Percentiles rank a stretch among this genome's conserved stretches.
These are phyloP conservation scores for Lasiodiplodia hormozganensis DNA, from an alignment of 2,329 filamentous ascomycete genomes.

Conservation along the genomic window DNA sequence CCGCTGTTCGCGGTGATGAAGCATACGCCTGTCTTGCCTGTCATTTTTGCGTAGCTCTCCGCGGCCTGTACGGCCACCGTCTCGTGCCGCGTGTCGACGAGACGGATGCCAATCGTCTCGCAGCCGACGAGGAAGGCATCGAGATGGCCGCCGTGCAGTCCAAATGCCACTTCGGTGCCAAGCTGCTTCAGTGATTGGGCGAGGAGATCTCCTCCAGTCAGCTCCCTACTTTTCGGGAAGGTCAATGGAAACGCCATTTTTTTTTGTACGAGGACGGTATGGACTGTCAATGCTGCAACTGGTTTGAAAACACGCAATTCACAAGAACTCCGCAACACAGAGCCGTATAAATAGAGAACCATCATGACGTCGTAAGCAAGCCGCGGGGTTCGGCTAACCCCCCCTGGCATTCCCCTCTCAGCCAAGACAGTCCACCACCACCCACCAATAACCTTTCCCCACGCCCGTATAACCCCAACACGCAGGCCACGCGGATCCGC, in stretches of 20 bases:
- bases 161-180: conserved; percentile 54
- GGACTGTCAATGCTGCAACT: neutral
- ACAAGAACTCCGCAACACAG: neutral
- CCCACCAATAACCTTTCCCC: neutral
- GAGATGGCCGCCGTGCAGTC: conserved; percentile 56
- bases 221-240: conserved; percentile 46
- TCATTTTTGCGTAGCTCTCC: conserved; percentile 54
- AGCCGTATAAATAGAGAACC: neutral
- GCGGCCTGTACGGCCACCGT: conserved; percentile 57
- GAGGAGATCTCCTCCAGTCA: conserved; percentile 55
- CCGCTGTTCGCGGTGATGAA: conserved; percentile 59
- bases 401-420: neutral
- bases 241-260: conserved; percentile 19
- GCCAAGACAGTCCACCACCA: neutral
- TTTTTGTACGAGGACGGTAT: too few species aligned
- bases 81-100: conserved; percentile 57
- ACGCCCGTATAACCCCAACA: neutral
- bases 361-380: neutral
- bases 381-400: conserved; percentile 12
- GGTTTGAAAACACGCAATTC: too few species aligned
- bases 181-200: conserved; percentile 53
- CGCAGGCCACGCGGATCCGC: too few species aligned
- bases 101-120: conserved; percentile 47
- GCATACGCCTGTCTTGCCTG: conserved; percentile 53
- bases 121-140: conserved; percentile 58